Conservation (phyloP, 2,329 filamentous ascomycete species). For the Thelonectria rubi region DNA sequence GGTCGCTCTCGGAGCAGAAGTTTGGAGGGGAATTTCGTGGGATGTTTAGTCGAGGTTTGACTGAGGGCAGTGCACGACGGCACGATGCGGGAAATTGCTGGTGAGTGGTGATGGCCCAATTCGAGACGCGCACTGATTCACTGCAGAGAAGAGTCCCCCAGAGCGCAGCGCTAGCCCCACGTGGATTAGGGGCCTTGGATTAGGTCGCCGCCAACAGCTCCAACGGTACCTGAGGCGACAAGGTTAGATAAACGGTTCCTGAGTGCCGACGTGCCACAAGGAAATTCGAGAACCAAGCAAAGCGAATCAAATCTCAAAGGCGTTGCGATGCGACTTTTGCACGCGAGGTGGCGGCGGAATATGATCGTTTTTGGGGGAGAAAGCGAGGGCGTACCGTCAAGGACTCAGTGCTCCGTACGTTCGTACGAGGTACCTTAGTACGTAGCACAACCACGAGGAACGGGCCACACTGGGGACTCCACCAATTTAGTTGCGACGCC, state of each 20-base stretch:
- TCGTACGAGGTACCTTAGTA: slow-evolving; percentile 14
- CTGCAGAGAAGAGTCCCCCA: slow-evolving; percentile 29
- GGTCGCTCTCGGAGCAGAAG: slow-evolving; percentile 24
- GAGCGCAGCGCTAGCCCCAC: slow-evolving; percentile 33
- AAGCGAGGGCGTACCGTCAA: slow-evolving; percentile 9
- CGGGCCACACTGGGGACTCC: slow-evolving; percentile 33
- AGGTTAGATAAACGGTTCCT: slow-evolving; percentile 20
- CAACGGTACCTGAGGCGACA: slow-evolving; percentile 41
- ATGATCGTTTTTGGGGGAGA: slow-evolving; percentile 7
- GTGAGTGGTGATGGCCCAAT: slow-evolving; percentile 43
- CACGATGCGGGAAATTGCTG: slow-evolving; percentile 51
- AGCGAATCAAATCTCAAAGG: background rate
- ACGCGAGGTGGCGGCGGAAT: slow-evolving; percentile 1
- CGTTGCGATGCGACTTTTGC: background rate
- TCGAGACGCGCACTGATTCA: slow-evolving; percentile 36
- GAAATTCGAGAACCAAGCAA: slow-evolving; percentile 17
- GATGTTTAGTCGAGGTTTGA: slow-evolving; percentile 36
- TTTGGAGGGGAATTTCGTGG: slow-evolving; percentile 25
- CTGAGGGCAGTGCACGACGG: slow-evolving; percentile 28
- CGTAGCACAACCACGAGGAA: slow-evolving; percentile 38
- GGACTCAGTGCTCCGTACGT: too few species aligned
- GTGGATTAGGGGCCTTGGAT: slow-evolving; percentile 32
- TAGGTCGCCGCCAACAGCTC: too few species aligned
- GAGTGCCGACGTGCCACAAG: slow-evolving; percentile 7
- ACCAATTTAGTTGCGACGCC: slow-evolving; percentile 37